These are phyloP conservation scores for Senna tora DNA, from an alignment of 306 rosid genomes.

Conservation along the genomic window DNA sequence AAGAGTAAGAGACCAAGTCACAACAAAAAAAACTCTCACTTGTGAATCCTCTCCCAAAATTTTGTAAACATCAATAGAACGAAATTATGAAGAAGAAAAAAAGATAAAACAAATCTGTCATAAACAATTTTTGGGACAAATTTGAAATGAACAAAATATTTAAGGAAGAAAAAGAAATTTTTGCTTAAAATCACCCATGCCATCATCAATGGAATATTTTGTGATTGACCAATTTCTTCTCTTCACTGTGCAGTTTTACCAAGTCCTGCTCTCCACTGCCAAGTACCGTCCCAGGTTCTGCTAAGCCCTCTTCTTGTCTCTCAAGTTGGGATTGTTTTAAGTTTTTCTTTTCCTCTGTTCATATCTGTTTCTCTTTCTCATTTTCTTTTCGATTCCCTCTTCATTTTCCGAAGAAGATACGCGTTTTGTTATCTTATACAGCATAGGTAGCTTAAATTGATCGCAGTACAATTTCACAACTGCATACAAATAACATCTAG, in stretches of 20 bases:
- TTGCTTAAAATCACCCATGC: too few species aligned
- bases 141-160: too few species aligned
- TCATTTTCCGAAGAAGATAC: background rate
- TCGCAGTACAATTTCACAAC: background rate
- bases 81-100: too few species aligned
- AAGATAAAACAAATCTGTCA: too few species aligned
- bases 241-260: background rate
- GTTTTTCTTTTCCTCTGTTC: background rate
- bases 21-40: too few species aligned
- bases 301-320: conserved; percentile 1
- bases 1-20: too few species aligned
- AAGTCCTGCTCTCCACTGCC: conserved; percentile 15
- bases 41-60: too few species aligned
- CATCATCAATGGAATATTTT: too few species aligned
- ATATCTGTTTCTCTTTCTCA: background rate
- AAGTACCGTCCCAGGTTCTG: conserved; percentile 6
- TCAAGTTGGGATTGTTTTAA: background rate
- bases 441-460: background rate
- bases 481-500: background rate
- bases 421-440: background rate
- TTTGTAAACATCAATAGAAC: too few species aligned
- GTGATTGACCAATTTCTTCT: background rate
- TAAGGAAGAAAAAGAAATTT: too few species aligned
- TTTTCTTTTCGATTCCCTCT: background rate
- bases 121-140: too few species aligned